Evolutionary conservation across 345 rosid genomes (phyloP).

Genomic region (Lepidium africanum): DNA sequence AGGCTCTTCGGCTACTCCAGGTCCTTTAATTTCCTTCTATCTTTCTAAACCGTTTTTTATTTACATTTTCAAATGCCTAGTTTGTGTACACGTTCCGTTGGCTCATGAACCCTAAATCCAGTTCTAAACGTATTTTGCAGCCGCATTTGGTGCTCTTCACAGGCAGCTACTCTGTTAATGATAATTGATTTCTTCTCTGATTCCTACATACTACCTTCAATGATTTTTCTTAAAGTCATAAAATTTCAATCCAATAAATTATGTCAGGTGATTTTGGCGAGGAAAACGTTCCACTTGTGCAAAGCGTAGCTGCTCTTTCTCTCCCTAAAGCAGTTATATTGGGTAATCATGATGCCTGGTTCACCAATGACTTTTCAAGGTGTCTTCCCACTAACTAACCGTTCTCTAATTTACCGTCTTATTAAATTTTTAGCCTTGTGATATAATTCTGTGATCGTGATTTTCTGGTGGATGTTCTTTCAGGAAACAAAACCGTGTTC

Average conservation of each 20-base stretch:
- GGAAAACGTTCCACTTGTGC: conserved; percentile 64
- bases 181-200: background rate
- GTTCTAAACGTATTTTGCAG: conserved; percentile 36
- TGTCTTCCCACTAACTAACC: background rate
- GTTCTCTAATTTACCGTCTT: background rate
- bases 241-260: background rate
- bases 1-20: conserved; percentile 63
- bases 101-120: background rate
- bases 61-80: background rate
- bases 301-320: conserved; percentile 48
- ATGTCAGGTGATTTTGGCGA: conserved; percentile 83
- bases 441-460: background rate
- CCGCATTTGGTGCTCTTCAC: conserved; percentile 92
- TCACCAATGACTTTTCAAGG: conserved; percentile 43
- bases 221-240: background rate
- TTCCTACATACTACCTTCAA: conserved; percentile 1
- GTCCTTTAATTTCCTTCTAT: conserved; percentile 26
- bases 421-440: background rate
- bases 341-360: conserved; percentile 92
- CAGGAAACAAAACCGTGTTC: conserved; percentile 58
- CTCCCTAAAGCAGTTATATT: conserved; percentile 69
- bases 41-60: background rate
- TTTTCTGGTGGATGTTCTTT: conserved; percentile 3
- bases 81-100: background rate
- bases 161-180: conserved; percentile 32